These are phyloP conservation scores for Ceratobasidium sp. DNA, from an alignment of 1,284 basidiomycete species.

Conservation along the genomic window DNA sequence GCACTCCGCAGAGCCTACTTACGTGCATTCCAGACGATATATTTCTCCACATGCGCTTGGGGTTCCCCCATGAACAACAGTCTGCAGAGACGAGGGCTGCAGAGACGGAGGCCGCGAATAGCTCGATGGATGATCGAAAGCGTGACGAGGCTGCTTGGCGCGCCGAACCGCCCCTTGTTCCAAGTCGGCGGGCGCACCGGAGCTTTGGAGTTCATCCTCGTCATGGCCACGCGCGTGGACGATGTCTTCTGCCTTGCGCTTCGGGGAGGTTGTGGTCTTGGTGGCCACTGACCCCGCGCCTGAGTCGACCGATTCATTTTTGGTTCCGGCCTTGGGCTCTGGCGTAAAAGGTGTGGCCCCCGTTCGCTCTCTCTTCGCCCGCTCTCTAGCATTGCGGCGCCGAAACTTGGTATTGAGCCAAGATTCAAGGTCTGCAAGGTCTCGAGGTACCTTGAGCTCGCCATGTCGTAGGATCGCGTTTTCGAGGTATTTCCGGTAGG, in stretches of 20 bases:
- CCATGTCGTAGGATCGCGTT: background rate
- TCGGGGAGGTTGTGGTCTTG: background rate
- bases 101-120: background rate
- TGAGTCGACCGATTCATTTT: too few species aligned
- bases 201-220: background rate
- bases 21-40: conserved; percentile 11
- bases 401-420: conserved; percentile 16
- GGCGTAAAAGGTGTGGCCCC: background rate
- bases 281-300: background rate
- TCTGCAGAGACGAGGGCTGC: too few species aligned
- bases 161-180: background rate
- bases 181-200: background rate
- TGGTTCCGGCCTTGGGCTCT: background rate
- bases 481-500: background rate
- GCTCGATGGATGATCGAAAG: background rate
- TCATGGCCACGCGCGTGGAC: conserved; percentile 16
- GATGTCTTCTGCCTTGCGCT: conserved; percentile 7
- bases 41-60: background rate
- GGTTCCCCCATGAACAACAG: background rate
- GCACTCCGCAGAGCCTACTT: background rate
- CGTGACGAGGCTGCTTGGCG: background rate
- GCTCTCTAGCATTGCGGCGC: background rate
- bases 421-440: conserved; percentile 1
- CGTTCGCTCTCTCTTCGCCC: background rate
- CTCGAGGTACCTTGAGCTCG: conserved; percentile 6